Evolutionary conservation across 2,329 filamentous ascomycete species (phyloP), one percentile per base, ranked within the genome.

Genomic region (Boeremia lycopersici): DNA sequence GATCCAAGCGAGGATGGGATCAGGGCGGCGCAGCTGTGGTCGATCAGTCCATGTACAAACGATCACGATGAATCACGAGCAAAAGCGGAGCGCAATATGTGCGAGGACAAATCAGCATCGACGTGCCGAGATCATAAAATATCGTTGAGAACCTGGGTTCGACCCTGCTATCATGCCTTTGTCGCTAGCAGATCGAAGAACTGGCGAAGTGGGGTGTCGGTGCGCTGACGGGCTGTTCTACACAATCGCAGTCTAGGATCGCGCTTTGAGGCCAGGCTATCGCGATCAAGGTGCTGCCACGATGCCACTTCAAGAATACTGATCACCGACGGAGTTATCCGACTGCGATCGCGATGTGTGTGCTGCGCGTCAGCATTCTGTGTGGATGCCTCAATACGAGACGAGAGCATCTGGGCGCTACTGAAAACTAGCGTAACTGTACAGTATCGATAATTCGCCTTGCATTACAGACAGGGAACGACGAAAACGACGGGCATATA

Each of bases 1-100:
- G 76, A 1, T 63, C 77, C 29, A 81, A 81, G 67, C 72, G 79
- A 51, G 71, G 77, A 57, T 78, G 78, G 69, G 77, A 80, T 51
- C 76, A 77, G 30, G 72, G 75, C 12, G 65, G 64, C 42, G 25
- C 67, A 25, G 53, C 64, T 13, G 71, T 75, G 65, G 59, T 70
- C 23, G 74, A 76, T 36, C 69, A 72, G 36, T 64, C 72, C n/a
- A 71, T 73, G 63, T 72, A 73, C 60, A 76, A 76, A 56, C 59
- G 74, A 29, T 62, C 70, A 34, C 69, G 74, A 63, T 76, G 67
- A 23, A 47, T 34, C 5, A 4, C 7, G 19, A 44, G 7, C 13
- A 30, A 44, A 17, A 25, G 26, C 29, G 12, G 17, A 43, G 30
- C n/a, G 35, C 13, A 25, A 35, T 9, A 19, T 13, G 19, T 23